Evolutionary conservation across 1,284 basidiomycete genomes (phyloP).

Genomic region (Pseudomicrostroma phylloplanum): DNA sequence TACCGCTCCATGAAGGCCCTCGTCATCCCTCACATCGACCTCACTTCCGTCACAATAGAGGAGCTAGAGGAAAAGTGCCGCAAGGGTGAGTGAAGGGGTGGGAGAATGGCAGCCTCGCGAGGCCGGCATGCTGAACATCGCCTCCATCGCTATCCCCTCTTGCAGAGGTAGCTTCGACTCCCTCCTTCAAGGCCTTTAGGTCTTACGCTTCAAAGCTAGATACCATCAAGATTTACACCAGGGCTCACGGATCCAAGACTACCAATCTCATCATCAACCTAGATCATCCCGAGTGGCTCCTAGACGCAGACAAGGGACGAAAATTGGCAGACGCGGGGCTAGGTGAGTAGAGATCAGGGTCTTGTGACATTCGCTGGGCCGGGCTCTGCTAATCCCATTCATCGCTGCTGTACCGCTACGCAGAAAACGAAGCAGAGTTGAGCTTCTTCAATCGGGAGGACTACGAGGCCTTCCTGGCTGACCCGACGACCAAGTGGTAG

Average conservation of each 20-base stretch:
- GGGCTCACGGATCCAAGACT: slow-evolving; percentile 83
- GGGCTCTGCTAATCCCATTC: neutral
- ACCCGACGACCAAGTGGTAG: slow-evolving; percentile 43
- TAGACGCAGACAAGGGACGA: slow-evolving; percentile 17
- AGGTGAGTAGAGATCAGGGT: slow-evolving; percentile 10
- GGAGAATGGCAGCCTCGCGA: too few relatives aligned
- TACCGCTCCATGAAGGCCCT: slow-evolving; percentile 83
- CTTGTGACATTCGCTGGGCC: neutral
- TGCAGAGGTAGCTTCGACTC: slow-evolving; percentile 25
- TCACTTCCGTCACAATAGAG: slow-evolving; percentile 69
- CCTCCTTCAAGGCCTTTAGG: slow-evolving; percentile 37
- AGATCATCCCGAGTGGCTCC: slow-evolving; percentile 46
- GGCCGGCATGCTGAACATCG: neutral
- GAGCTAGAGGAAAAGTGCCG: slow-evolving; percentile 66
- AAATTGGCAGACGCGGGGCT: slow-evolving; percentile 13
- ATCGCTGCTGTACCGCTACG: neutral
- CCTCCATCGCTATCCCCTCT: neutral
- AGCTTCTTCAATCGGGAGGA: slow-evolving; percentile 41
- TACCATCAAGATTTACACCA: slow-evolving; percentile 86
- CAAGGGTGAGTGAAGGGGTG: slow-evolving; percentile 56
- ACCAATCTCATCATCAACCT: slow-evolving; percentile 50
- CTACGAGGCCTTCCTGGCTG: slow-evolving; percentile 37
- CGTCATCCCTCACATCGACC: slow-evolving; percentile 73
- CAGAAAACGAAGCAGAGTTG: slow-evolving; percentile 46
- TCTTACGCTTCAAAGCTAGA: slow-evolving; percentile 27